Conservation (phyloP, 2,329 filamentous ascomycete species). For the Bipolaris victoriae region DNA sequence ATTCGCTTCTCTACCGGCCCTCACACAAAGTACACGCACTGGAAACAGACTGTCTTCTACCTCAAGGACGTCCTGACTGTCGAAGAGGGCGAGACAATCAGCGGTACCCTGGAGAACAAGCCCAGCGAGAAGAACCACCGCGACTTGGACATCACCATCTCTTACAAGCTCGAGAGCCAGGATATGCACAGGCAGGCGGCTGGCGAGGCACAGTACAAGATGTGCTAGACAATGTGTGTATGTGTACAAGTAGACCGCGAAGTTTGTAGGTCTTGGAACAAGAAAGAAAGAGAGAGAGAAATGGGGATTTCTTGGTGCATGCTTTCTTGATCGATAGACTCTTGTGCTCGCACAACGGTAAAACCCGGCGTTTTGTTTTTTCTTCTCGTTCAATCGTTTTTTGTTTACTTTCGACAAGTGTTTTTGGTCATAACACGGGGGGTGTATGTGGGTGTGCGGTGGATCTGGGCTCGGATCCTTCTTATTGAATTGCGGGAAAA, state of each 20-base stretch:
- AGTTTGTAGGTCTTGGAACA: not conserved
- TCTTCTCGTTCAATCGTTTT: not conserved
- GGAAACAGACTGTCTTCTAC: slow-evolving; percentile 99
- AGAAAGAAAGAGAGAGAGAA: not conserved
- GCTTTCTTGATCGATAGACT: slow-evolving; percentile 21
- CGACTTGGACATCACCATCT: slow-evolving; percentile 88
- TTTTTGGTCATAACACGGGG: not conserved
- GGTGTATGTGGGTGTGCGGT: not conserved
- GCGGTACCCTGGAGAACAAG: slow-evolving; percentile 76
- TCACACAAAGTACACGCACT: slow-evolving; percentile 99
- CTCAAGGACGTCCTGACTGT: slow-evolving; percentile 91
- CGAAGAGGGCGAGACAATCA: slow-evolving; percentile 81
- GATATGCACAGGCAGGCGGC: slow-evolving; percentile 72
- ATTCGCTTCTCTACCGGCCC: slow-evolving; percentile 96
- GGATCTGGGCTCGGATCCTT: slow-evolving; percentile 5
- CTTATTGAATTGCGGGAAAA: slow-evolving; percentile 20
- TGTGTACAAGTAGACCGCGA: not conserved
- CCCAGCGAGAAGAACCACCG: slow-evolving; percentile 94
- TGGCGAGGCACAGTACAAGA: slow-evolving; percentile 80
- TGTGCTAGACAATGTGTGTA: slow-evolving; percentile 48
- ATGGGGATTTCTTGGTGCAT: not conserved
- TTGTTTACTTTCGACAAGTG: not conserved
- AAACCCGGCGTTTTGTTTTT: slow-evolving; percentile 20
- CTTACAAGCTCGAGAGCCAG: slow-evolving; percentile 78
- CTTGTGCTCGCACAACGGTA: slow-evolving; percentile 15